Conservation (phyloP, 2,329 filamentous ascomycete genomes). For the Ophiocordyceps polyrhachis-furcata region DNA sequence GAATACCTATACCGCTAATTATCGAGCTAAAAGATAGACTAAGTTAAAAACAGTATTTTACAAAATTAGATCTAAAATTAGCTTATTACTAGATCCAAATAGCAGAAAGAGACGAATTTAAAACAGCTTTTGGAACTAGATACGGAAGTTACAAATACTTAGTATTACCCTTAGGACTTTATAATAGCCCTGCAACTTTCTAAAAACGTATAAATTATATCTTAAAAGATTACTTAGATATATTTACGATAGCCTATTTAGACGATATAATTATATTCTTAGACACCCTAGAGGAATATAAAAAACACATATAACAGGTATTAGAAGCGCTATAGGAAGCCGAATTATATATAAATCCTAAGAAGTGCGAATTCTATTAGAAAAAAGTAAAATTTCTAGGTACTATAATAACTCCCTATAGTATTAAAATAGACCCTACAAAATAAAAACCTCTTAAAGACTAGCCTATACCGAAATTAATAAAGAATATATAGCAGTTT, state of each 20-base stretch:
- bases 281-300: slow-evolving; percentile 3
- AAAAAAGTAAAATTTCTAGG: neutral
- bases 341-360: neutral
- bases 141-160: slow-evolving; percentile 15
- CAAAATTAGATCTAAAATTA: neutral
- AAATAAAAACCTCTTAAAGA: neutral
- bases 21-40: slow-evolving; percentile 6
- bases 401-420: neutral
- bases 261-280: slow-evolving; percentile 5
- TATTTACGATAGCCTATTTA: slow-evolving; percentile 4
- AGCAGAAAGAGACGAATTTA: slow-evolving; percentile 12
- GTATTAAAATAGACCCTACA: neutral
- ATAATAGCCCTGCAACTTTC: slow-evolving; percentile 5
- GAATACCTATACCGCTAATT: slow-evolving; percentile 2
- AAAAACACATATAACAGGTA: slow-evolving; percentile 2
- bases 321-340: neutral
- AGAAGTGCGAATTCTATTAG: neutral
- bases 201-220: neutral
- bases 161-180: slow-evolving; percentile 12
- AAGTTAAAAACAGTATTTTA: slow-evolving; percentile 1
- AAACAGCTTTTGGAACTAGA: slow-evolving; percentile 14
- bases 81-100: neutral
- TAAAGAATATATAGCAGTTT: neutral
- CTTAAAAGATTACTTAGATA: too few relatives aligned
- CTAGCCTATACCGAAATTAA: neutral